phyloP scores from a whole-genome alignment of 2,329 filamentous ascomycete genomes.

The Trichoderma endophyticum region DNA sequence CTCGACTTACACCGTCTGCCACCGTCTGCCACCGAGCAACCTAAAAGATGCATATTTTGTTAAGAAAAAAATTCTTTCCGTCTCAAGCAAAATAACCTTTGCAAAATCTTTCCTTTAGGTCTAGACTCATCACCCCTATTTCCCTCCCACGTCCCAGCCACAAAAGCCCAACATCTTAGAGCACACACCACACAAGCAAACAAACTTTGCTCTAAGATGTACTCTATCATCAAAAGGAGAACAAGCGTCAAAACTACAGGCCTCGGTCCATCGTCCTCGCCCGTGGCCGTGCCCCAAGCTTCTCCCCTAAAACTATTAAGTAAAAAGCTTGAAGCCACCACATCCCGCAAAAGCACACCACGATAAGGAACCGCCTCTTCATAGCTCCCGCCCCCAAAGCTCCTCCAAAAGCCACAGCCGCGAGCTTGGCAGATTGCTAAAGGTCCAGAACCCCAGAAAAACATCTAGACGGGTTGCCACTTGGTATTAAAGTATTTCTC shows the following conservation, averaged over 20 bases:
- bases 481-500: conserved; percentile 6
- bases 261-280: not conserved
- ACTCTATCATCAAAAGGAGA: not conserved
- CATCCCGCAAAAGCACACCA: not conserved
- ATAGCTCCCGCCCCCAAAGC: conserved; percentile 4
- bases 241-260: not conserved
- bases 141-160: not conserved
- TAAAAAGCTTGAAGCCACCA: not conserved
- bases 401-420: not conserved
- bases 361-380: not conserved
- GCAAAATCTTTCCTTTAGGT: not conserved
- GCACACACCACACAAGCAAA: not conserved
- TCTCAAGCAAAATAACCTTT: not conserved
- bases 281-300: not conserved
- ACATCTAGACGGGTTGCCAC: not conserved
- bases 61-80: not conserved
- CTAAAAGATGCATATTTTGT: not conserved
- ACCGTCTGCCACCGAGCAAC: not conserved
- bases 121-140: not conserved
- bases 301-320: not conserved
- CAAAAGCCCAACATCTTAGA: not conserved
- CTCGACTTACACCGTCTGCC: not conserved
- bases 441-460: not conserved
- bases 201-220: not conserved
- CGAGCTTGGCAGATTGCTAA: not conserved